These are phyloP conservation scores for Trichophyton rubrum DNA, from an alignment of 2,329 filamentous ascomycete species.

Conservation along the genomic window DNA sequence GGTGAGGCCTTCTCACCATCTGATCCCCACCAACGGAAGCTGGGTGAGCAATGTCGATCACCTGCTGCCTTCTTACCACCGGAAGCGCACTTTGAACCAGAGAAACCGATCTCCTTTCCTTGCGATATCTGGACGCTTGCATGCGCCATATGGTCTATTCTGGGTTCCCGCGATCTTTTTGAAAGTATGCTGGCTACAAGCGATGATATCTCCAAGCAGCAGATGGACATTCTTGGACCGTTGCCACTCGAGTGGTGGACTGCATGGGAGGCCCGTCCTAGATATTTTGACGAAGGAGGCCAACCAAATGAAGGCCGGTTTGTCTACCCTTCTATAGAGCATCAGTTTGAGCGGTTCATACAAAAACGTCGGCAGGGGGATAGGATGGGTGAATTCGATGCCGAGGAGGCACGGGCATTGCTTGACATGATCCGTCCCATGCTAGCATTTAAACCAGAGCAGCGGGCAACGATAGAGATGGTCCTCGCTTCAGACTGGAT, in stretches of 20 bases:
- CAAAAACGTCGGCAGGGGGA: neutral
- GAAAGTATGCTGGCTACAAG: constrained; percentile 1
- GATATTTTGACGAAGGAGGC: neutral
- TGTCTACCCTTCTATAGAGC: neutral
- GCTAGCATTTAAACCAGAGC: neutral
- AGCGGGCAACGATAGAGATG: neutral
- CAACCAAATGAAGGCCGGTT: neutral
- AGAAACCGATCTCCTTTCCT: constrained; percentile 6
- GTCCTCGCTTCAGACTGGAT: neutral
- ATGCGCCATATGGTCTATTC: constrained; percentile 22
- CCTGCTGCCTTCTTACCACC: constrained; percentile 7
- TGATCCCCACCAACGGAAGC: neutral
- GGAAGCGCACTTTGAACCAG: constrained; percentile 6
- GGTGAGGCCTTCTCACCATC: constrained; percentile 12
- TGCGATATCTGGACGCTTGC: constrained; percentile 21
- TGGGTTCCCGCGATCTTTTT: constrained; percentile 17
- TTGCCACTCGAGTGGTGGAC: constrained; percentile 1
- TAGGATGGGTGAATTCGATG: neutral
- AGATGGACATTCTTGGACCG: neutral
- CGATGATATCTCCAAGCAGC: constrained; percentile 1
- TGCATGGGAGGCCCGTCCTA: neutral
- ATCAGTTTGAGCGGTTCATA: neutral
- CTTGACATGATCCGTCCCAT: neutral
- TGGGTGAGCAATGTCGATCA: constrained; percentile 2
- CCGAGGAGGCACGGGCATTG: neutral